Base-by-base conservation (phyloP, 2,329 filamentous ascomycete genomes). In the Diaporthe sp. region DNA sequence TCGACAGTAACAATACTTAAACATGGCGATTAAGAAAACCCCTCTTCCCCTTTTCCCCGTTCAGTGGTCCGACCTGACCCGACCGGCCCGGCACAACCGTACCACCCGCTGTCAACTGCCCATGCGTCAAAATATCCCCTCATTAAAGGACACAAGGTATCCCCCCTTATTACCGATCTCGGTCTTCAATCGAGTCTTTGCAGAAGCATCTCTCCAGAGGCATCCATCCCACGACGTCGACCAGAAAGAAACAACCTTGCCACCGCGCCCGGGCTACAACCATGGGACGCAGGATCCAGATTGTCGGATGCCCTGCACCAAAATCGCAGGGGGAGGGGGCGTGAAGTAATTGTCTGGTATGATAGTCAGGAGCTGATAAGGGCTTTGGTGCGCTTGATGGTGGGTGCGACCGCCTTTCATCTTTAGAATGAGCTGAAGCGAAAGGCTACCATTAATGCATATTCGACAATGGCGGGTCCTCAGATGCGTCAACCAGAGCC, bases 1-100 rank as follows among this genome's bases (percentile, higher is more conserved):
- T 70, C 65, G 70, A 74, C 65, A 74, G 72, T 74, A 74, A 74
- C 62, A 71, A 74, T 74, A 74, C 73, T 74, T 74, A 74, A 74
- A 74, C 73, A 74, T 70, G 69, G 67, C 73, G 69, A 74, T 74
- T 74, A 74, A 70, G 73, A 61, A 71, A 74, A 70, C 49, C 58
- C 58, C 58, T 49, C 57, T 42, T 39, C 70, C 72, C 49, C 31
- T 55, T 71, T 74, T 74, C 62, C 55, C 68, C 51, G 13, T 55
- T 61, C 17, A 71, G 17, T 59, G 55, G 44, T 69, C 62, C 53
- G 42, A 61, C 73, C 73, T 58, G 65, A 57, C 73, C 73, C 57
- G 55, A 74, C 67, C 55, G 37, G 67, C 67, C 67, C 65, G 51
- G 55, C 65, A 74, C 73, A 69, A 74, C 28, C 62, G 57, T 57